phyloP scores from a whole-genome alignment of 2,329 filamentous ascomycete genomes.

The Ilyonectria mors-panacis region DNA sequence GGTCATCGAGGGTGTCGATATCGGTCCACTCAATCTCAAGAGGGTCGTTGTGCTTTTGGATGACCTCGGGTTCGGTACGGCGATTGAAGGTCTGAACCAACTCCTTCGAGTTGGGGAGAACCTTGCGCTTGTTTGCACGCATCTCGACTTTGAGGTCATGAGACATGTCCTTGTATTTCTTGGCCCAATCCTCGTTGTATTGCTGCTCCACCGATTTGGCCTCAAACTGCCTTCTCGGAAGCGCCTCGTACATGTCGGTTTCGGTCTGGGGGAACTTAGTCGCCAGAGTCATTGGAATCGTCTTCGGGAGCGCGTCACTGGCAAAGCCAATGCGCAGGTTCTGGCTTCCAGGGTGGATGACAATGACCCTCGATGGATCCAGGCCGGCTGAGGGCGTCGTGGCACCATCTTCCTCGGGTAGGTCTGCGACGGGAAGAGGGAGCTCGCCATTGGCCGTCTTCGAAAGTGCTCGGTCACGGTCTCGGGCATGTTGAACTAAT shows the following conservation, averaged over 20 bases:
- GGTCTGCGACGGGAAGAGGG: conserved; percentile 71
- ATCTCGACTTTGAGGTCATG: conserved; percentile 91
- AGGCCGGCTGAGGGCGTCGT: conserved; percentile 71
- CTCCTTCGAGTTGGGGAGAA: conserved; percentile 97
- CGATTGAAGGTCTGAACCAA: conserved; percentile 95
- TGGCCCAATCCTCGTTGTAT: conserved; percentile 86
- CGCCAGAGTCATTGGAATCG: conserved; percentile 93
- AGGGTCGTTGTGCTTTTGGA: conserved; percentile 95
- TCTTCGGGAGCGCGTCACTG: conserved; percentile 95
- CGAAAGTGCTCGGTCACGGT: conserved; percentile 87
- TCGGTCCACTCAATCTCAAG: conserved; percentile 97
- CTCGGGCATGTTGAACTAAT: conserved; percentile 88
- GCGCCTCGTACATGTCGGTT: conserved; percentile 83
- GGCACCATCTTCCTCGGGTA: conserved; percentile 70
- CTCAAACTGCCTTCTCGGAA: conserved; percentile 80
- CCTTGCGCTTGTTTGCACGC: conserved; percentile 93
- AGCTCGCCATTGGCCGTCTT: conserved; percentile 79
- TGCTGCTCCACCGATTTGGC: conserved; percentile 79
- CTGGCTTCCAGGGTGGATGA: conserved; percentile 96
- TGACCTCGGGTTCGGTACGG: conserved; percentile 85
- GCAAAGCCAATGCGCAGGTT: conserved; percentile 95
- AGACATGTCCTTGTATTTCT: conserved; percentile 85
- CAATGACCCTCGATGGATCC: conserved; percentile 90
- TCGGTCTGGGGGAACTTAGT: conserved; percentile 84
- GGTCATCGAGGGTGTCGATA: conserved; percentile 75